Conservation (phyloP, 768 basidiomycete species). For the Phaffia tasmanica region DNA sequence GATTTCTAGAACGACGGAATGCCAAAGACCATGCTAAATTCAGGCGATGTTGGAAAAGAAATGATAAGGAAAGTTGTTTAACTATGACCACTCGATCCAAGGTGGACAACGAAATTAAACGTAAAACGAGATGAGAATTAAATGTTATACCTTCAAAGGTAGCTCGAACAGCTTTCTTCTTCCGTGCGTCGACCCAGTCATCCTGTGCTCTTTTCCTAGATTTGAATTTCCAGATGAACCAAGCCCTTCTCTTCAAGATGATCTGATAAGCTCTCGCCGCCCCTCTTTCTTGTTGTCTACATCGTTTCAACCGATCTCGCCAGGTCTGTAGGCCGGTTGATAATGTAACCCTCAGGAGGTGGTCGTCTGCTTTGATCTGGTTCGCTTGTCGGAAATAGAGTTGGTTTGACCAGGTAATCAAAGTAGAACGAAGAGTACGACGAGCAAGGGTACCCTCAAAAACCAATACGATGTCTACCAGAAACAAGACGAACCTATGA, state of each 20-base stretch:
- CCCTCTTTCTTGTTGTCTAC: slow-evolving; percentile 45
- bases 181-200: slow-evolving; percentile 41
- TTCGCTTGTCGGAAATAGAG: neutral
- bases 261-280: slow-evolving; percentile 49
- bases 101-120: too few species aligned
- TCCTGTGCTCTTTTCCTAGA: slow-evolving; percentile 40
- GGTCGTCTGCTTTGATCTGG: slow-evolving; percentile 45
- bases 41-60: too few species aligned
- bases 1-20: too few species aligned
- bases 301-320: slow-evolving; percentile 48
- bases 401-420: too few species aligned
- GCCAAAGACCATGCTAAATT: too few species aligned
- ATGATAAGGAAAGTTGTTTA: too few species aligned
- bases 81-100: too few species aligned
- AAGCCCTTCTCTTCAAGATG: slow-evolving; percentile 40
- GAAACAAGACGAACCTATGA: too few species aligned
- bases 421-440: too few species aligned
- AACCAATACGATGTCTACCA: too few species aligned
- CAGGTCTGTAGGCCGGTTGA: slow-evolving; percentile 46
- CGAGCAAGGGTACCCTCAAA: too few species aligned
- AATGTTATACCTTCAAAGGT: slow-evolving; percentile 39
- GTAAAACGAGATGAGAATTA: too few species aligned
- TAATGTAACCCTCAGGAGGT: slow-evolving; percentile 42
- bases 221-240: slow-evolving; percentile 46
- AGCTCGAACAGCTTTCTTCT: slow-evolving; percentile 39